Evolutionary conservation across 768 basidiomycete species (phyloP).

Genomic region (Saitozyma podzolica): DNA sequence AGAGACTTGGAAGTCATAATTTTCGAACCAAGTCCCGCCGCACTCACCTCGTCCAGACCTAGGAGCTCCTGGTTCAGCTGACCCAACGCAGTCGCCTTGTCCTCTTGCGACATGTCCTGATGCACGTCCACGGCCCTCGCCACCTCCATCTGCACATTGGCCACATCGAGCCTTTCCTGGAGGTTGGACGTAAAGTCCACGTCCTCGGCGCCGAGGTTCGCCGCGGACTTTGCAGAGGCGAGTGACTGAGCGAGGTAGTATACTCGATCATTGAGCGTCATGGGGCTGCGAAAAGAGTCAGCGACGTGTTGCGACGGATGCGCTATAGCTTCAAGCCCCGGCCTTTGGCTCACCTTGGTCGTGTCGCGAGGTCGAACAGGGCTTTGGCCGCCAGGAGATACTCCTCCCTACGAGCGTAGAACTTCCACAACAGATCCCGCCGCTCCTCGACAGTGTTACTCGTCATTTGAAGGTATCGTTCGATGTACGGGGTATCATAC

Average conservation of each 20-base stretch:
- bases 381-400: conserved; percentile 85
- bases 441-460: conserved; percentile 32
- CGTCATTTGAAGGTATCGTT: conserved; percentile 73
- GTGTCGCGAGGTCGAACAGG: conserved; percentile 77
- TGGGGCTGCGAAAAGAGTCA: conserved; percentile 19
- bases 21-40: neutral
- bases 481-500: conserved; percentile 79
- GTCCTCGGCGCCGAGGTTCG: conserved; percentile 76
- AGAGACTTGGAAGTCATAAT: neutral
- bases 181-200: conserved; percentile 91
- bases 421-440: conserved; percentile 84
- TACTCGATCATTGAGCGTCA: conserved; percentile 67
- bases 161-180: conserved; percentile 95
- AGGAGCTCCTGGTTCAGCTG: conserved; percentile 57
- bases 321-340: conserved; percentile 1
- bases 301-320: conserved; percentile 63
- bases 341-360: conserved; percentile 56
- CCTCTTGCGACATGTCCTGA: conserved; percentile 41
- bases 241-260: conserved; percentile 93
- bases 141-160: conserved; percentile 93
- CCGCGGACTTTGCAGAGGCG: conserved; percentile 93
- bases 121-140: conserved; percentile 61
- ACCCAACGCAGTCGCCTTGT: conserved; percentile 42
- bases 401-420: conserved; percentile 88
- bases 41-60: conserved; percentile 75